phyloP scores from a whole-genome alignment of 495 filamentous ascomycete species.

The Tuber borchii region DNA sequence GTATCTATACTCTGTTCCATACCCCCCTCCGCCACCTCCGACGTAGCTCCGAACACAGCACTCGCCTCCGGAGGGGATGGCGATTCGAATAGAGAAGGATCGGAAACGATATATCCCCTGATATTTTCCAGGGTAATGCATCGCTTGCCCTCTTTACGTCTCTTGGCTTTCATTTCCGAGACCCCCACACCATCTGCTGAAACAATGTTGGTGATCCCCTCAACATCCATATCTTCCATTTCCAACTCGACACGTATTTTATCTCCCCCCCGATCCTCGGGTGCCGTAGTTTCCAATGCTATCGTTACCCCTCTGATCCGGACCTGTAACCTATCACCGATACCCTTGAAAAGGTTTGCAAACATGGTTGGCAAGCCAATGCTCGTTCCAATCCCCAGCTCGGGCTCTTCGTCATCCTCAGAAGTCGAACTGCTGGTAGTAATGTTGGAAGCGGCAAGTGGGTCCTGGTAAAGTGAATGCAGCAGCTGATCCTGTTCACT shows the following conservation, averaged over 20 bases:
- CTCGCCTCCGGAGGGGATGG: slow-evolving; percentile 56
- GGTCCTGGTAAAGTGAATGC: slow-evolving; percentile 58
- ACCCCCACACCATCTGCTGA: slow-evolving; percentile 8
- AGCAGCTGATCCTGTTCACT: slow-evolving; percentile 67
- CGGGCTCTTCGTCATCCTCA: slow-evolving; percentile 57
- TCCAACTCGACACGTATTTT: slow-evolving; percentile 54
- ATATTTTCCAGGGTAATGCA: slow-evolving; percentile 59
- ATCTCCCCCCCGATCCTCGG: slow-evolving; percentile 52
- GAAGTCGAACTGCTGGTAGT: slow-evolving; percentile 41
- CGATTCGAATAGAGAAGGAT: slow-evolving; percentile 64
- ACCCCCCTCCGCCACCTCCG: slow-evolving; percentile 49
- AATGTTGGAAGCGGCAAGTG: slow-evolving; percentile 48
- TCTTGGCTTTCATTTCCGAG: slow-evolving; percentile 21
- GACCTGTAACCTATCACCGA: slow-evolving; percentile 71
- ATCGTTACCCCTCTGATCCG: slow-evolving; percentile 61
- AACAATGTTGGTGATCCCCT: slow-evolving; percentile 52
- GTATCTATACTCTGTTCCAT: slow-evolving; percentile 37
- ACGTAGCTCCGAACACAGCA: slow-evolving; percentile 44
- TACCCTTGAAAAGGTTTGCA: slow-evolving; percentile 71
- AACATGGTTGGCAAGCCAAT: slow-evolving; percentile 75
- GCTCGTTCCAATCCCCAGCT: slow-evolving; percentile 64
- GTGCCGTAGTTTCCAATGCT: slow-evolving; percentile 53
- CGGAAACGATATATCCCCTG: slow-evolving; percentile 60
- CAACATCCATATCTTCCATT: slow-evolving; percentile 59
- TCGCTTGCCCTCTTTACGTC: slow-evolving; percentile 56